Percentiles rank a stretch among this genome's conserved stretches.
These are phyloP conservation scores for Nothophoma quercina DNA, from an alignment of 2,329 filamentous ascomycete genomes.

Conservation along the genomic window DNA sequence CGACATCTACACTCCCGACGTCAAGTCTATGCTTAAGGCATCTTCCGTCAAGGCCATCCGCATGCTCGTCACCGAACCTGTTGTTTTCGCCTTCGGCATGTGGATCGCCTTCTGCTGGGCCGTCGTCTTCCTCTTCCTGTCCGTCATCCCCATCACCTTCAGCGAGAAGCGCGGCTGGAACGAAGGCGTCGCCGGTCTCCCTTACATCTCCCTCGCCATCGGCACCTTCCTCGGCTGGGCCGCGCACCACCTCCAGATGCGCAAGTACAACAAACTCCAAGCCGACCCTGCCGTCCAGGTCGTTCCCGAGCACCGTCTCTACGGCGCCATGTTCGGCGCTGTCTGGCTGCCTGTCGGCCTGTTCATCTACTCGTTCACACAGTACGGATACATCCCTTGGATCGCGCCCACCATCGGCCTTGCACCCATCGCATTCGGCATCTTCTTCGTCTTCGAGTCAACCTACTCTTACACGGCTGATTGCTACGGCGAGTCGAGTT, in stretches of 20 bases:
- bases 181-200: conserved; percentile 59
- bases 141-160: conserved; percentile 49
- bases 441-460: conserved; percentile 60
- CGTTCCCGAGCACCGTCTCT: conserved; percentile 46
- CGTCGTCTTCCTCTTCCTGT: conserved; percentile 63
- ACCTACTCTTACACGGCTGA: conserved; percentile 61
- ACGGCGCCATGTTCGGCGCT: conserved; percentile 43
- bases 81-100: conserved; percentile 59
- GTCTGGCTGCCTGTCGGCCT: conserved; percentile 42
- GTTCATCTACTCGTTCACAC: conserved; percentile 62
- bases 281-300: conserved; percentile 47
- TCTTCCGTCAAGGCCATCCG: conserved; percentile 62
- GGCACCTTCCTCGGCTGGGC: conserved; percentile 59
- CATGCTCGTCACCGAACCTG: conserved; percentile 59
- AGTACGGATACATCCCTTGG: conserved; percentile 59
- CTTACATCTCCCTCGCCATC: conserved; percentile 60
- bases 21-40: conserved; percentile 56
- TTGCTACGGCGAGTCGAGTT: conserved; percentile 59
- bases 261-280: conserved; percentile 56
- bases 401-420: conserved; percentile 59
- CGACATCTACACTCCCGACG: conserved; percentile 59
- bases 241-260: conserved; percentile 60
- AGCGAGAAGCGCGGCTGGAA: conserved; percentile 61
- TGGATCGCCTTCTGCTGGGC: conserved; percentile 64
- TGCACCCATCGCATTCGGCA: conserved; percentile 60